A percentile compares a stretch with the other conserved stretches of the same genome.
Conservation (phyloP, 495 filamentous ascomycete genomes). For the Penicillium turbatum region DNA sequence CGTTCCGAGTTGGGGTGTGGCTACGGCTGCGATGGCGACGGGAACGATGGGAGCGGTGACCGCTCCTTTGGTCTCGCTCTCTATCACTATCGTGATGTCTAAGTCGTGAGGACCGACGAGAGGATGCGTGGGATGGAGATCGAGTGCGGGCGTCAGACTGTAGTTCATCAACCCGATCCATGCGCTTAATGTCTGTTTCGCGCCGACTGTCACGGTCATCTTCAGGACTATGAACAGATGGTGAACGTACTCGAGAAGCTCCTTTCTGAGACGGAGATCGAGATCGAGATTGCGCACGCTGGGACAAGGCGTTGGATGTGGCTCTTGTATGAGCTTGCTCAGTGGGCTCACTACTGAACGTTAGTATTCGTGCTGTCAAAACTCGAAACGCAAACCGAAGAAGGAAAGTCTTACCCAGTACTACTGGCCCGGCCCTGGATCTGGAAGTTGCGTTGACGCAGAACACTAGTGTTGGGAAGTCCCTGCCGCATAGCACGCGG, state of each 20-base stretch:
- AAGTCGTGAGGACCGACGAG: conserved; percentile 48
- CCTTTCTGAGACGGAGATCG: conserved; percentile 49
- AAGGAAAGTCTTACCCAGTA: conserved; percentile 37
- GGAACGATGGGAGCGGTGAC: conserved; percentile 42
- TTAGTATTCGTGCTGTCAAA: background rate
- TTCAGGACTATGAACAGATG: conserved; percentile 43
- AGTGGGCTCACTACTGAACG: background rate
- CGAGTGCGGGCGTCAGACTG: conserved; percentile 32
- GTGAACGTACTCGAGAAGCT: conserved; percentile 55
- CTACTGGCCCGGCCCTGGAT: conserved; percentile 21
- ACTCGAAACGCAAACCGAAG: background rate
- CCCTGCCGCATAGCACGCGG: conserved; percentile 92
- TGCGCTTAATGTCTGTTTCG: conserved; percentile 34
- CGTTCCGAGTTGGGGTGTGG: conserved; percentile 27
- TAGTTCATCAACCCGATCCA: conserved; percentile 2
- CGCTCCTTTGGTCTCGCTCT: conserved; percentile 35
- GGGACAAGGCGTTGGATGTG: conserved; percentile 32
- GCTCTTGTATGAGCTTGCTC: background rate
- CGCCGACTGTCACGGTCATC: conserved; percentile 45
- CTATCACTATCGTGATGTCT: conserved; percentile 42
- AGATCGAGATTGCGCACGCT: conserved; percentile 34
- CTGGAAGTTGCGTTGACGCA: conserved; percentile 40
- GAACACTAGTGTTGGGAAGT: conserved; percentile 66
- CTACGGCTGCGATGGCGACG: conserved; percentile 47
- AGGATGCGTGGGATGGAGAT: conserved; percentile 50